Percentiles rank a stretch among this genome's conserved stretches.
These are phyloP conservation scores for Kwoniella mangroviensis DNA, from an alignment of 768 basidiomycete genomes.

Conservation along the genomic window DNA sequence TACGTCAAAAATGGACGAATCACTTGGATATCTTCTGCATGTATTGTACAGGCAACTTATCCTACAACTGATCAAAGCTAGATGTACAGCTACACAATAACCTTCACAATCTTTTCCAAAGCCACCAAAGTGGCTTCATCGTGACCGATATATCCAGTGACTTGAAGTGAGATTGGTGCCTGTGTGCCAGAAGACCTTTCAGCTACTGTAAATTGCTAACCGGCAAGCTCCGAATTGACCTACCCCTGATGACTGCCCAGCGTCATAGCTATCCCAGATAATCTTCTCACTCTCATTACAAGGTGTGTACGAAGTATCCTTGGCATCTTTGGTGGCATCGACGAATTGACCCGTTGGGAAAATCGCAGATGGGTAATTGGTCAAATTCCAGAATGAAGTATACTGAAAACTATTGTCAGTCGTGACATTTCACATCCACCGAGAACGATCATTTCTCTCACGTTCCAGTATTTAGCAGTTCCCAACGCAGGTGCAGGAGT, in stretches of 20 bases:
- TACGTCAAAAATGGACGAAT: no score
- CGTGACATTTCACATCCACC: not conserved
- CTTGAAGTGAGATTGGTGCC: not conserved
- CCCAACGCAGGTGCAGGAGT: slow-evolving; percentile 36
- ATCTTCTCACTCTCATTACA: slow-evolving; percentile 23
- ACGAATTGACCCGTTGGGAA: slow-evolving; percentile 39
- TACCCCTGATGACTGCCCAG: not conserved
- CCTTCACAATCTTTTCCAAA: not conserved
- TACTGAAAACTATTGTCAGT: slow-evolving; percentile 11
- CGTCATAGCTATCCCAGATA: slow-evolving; percentile 19
- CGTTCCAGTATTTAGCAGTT: slow-evolving; percentile 40
- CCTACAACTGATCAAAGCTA: not conserved
- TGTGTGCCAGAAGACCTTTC: not conserved
- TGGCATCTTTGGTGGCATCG: slow-evolving; percentile 19
- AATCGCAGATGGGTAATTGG: slow-evolving; percentile 46
- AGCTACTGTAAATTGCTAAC: not conserved
- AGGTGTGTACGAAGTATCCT: slow-evolving; percentile 21
- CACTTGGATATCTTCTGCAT: no score
- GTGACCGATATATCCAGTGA: slow-evolving; percentile 2
- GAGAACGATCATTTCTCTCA: not conserved
- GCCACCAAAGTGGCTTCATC: slow-evolving; percentile 1
- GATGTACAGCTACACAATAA: not conserved
- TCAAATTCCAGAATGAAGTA: slow-evolving; percentile 48
- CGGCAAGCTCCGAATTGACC: not conserved
- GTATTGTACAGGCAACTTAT: not conserved